These are phyloP conservation scores for Nepenthes alata DNA, from an alignment of 179 eudicot species.

Conservation along the genomic window DNA sequence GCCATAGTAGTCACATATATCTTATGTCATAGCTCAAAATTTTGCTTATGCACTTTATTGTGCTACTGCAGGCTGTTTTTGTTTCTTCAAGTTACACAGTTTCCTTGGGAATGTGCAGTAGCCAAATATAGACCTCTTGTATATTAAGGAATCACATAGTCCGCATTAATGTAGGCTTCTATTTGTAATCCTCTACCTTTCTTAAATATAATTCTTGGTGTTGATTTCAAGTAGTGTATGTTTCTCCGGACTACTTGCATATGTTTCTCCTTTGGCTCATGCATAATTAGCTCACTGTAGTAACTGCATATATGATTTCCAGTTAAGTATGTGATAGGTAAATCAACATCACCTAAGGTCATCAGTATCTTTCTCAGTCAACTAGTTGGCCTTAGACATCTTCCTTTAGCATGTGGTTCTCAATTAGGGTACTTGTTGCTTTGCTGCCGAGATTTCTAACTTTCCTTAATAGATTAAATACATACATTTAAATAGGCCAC, in stretches of 20 bases:
- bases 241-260: not conserved
- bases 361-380: not conserved
- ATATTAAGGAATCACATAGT: not conserved
- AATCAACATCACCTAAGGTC: not conserved
- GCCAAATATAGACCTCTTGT: not conserved
- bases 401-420: not conserved
- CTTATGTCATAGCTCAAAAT: not conserved
- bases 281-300: not conserved
- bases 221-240: not conserved
- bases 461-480: not conserved
- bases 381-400: not conserved
- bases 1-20: not conserved
- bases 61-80: constrained; percentile 1
- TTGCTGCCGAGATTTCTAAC: not conserved
- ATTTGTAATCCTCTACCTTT: not conserved
- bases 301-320: not conserved
- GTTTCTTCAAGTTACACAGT: not conserved
- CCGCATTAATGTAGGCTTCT: not conserved
- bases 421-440: not conserved
- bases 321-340: not conserved
- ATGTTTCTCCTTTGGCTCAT: not conserved
- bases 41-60: not conserved
- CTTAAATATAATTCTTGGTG: not conserved
- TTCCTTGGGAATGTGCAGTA: not conserved
- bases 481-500: not conserved